Percentiles rank a stretch among this genome's conserved stretches.
phyloP scores from a whole-genome alignment of 768 basidiomycete species.

The Russula sp. region DNA sequence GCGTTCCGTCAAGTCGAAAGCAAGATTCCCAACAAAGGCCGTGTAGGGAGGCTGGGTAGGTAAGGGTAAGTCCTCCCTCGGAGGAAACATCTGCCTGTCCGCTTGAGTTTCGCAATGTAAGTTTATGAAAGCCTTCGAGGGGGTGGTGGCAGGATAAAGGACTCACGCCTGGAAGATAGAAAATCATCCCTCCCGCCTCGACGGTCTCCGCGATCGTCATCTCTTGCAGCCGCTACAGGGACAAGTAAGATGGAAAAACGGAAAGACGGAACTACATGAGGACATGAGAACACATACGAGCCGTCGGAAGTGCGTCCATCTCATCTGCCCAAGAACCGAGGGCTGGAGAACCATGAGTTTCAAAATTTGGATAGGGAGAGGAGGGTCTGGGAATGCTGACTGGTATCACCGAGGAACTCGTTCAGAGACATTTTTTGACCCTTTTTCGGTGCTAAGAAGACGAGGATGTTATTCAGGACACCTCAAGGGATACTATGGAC shows the following conservation, averaged over 20 bases:
- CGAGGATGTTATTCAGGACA: not conserved
- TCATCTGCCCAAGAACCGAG: constrained; percentile 98
- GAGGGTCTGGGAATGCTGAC: constrained; percentile 43
- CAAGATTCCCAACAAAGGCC: constrained; percentile 93
- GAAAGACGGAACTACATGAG: not conserved
- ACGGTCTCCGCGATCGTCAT: constrained; percentile 61
- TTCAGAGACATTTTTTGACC: constrained; percentile 88
- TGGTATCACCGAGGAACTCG: constrained; percentile 83
- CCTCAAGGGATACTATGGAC: not conserved
- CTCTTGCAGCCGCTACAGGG: constrained; percentile 59
- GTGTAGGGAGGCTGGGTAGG: constrained; percentile 93
- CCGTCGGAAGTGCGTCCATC: constrained; percentile 88
- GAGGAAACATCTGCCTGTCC: constrained; percentile 52
- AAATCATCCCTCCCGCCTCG: constrained; percentile 53
- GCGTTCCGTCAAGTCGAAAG: constrained; percentile 83
- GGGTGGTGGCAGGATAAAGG: constrained; percentile 9
- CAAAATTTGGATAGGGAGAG: constrained; percentile 22
- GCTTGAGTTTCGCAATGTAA: constrained; percentile 30
- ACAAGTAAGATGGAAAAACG: not conserved
- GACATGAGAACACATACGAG: constrained; percentile 60
- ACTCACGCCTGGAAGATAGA: constrained; percentile 54
- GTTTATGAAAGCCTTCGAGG: not conserved
- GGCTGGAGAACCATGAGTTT: constrained; percentile 38
- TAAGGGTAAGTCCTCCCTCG: constrained; percentile 91
- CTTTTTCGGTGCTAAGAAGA: constrained; percentile 75